Evolutionary conservation across 306 rosid genomes (phyloP), one percentile per base, ranked within the genome.

Genomic region (Vigna reflexopilosa): DNA sequence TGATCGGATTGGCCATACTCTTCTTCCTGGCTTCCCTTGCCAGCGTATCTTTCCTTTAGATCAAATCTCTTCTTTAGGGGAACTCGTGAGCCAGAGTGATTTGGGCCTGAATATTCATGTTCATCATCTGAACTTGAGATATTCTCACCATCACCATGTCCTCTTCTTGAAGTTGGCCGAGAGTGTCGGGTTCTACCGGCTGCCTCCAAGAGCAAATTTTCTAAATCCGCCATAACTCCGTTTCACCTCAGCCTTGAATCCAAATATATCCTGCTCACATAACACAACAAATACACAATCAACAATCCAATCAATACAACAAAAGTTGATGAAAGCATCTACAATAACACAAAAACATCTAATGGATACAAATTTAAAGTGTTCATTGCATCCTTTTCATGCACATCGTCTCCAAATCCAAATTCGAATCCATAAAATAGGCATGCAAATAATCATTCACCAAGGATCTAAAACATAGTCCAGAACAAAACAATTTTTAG

Each of bases 11-110:
- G 80, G 48, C 82, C 74, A 50, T 70, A 89, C 38, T 88, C 89
- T 80, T 84, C 96, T 49, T 84, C 94, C 76, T 57, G 85, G 64
- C 88, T 86, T 7, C 89, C 93, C 75, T 86, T 97, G 79, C 88
- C 93, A 36, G 82, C 97, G 14, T 50, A 74, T 80, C 89, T 83
- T 76, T 91, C 91, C 28, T 83, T 15, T 1, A 90, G 83, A 80
- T 93, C 99, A 66, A 91, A 75, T 84, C 98, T 89, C 94, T 93
- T 93, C 84, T 95, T 95, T 40, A 87, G 84, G 64, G 96, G 98
- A 79, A 88, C 97, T 67, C 88, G 93, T 14, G 90, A 75, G 57
- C 89, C 91, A 68, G 93, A 77, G 9, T 89, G 84, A 69, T 86
- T 92, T 75, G 87, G 80, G 67, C 87, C 83, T 2, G 76, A 22